Evolutionary conservation across 768 basidiomycete species (phyloP).

Genomic region (Kondoa subrosea): DNA sequence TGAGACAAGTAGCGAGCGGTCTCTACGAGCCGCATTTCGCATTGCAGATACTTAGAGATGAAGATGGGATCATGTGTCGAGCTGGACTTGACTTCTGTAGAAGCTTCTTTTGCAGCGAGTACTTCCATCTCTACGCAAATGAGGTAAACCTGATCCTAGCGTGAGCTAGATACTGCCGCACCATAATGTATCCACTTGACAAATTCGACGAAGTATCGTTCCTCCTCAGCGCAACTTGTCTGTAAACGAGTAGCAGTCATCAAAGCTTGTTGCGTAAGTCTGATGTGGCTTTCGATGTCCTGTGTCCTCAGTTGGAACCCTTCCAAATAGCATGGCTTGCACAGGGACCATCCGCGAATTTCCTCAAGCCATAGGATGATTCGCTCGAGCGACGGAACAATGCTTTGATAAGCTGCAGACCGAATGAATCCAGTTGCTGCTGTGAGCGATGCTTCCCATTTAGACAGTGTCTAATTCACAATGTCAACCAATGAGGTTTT

Average conservation of each 20-base stretch:
- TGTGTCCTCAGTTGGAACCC: neutral
- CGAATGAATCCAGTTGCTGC: constrained; percentile 19
- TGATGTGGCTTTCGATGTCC: constrained; percentile 7
- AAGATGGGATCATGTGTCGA: constrained; percentile 13
- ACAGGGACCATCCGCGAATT: constrained; percentile 21
- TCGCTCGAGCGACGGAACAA: constrained; percentile 25
- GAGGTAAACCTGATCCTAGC: neutral
- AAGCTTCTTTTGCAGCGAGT: constrained; percentile 19
- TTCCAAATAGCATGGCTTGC: constrained; percentile 11
- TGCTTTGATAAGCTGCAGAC: constrained; percentile 18
- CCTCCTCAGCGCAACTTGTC: constrained; percentile 24
- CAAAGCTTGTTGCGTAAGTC: constrained; percentile 10
- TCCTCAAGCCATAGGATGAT: constrained; percentile 23
- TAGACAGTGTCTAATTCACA: constrained; percentile 15
- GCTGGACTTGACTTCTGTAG: neutral
- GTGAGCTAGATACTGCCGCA: constrained; percentile 8
- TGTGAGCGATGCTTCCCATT: constrained; percentile 26
- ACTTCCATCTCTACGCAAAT: constrained; percentile 22
- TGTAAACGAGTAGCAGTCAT: constrained; percentile 17
- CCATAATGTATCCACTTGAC: constrained; percentile 26
- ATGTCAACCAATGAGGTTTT: neutral
- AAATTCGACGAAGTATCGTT: constrained; percentile 25
- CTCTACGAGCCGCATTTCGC: neutral
- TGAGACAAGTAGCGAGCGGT: neutral
- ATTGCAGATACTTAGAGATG: constrained; percentile 9